These are phyloP conservation scores for Cyberlindnera meyerae DNA, from an alignment of 805 yeast genomes.

Conservation along the genomic window DNA sequence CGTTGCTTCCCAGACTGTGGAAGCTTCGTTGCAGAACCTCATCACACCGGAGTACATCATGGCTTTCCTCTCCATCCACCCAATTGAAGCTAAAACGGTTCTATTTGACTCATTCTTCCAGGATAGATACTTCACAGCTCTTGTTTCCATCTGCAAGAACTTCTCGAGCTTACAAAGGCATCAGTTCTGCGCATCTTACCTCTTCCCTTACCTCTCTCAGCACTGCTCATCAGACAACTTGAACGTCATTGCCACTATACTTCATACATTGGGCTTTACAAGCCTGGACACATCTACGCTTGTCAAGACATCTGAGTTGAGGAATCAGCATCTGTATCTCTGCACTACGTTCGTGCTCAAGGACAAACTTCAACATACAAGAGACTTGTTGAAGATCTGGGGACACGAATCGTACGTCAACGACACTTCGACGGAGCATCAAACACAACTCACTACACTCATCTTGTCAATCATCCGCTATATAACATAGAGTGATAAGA, in stretches of 20 bases:
- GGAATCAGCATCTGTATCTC: constrained; percentile 12
- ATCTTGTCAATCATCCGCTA: constrained; percentile 35
- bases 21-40: constrained; percentile 4
- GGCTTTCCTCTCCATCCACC: constrained; percentile 22
- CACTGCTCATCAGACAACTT: constrained; percentile 7
- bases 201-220: constrained; percentile 17
- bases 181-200: constrained; percentile 13
- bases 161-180: constrained; percentile 18
- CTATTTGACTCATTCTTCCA: constrained; percentile 17
- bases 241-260: constrained; percentile 9
- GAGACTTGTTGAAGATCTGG: constrained; percentile 27
- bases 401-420: constrained; percentile 35
- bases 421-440: constrained; percentile 37
- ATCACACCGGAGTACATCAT: constrained; percentile 13
- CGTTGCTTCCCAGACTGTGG: constrained; percentile 15
- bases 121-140: constrained; percentile 3
- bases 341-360: constrained; percentile 9
- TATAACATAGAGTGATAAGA: constrained; percentile 21
- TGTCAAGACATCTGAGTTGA: constrained; percentile 4
- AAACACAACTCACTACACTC: constrained; percentile 44
- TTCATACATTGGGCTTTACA: constrained; percentile 6
- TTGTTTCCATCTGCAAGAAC: background rate
- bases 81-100: constrained; percentile 17
- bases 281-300: constrained; percentile 9
- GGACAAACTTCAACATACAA: constrained; percentile 2